Percentiles rank a stretch among this genome's conserved stretches.
Conservation (phyloP, 805 yeast genomes). For the Schwanniomyces yamadae region DNA sequence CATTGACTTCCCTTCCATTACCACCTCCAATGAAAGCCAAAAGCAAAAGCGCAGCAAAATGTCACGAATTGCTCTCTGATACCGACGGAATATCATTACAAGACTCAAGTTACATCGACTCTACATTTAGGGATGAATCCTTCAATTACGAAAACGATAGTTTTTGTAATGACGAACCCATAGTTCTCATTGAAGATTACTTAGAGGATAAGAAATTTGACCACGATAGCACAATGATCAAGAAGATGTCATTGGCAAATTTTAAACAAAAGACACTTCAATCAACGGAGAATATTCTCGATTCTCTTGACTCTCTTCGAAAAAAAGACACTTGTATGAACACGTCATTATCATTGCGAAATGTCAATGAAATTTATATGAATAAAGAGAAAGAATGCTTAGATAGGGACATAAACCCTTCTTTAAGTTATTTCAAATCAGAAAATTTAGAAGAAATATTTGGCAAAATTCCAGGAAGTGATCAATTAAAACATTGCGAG, state of each 20-base stretch:
- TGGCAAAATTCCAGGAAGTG: constrained; percentile 39
- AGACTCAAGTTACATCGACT: too few relatives aligned
- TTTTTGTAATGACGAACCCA: constrained; percentile 33
- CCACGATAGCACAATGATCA: constrained; percentile 3
- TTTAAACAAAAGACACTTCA: constrained; percentile 27
- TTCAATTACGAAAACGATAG: constrained; percentile 7
- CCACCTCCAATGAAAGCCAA: constrained; percentile 45
- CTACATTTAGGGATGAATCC: constrained; percentile 4
- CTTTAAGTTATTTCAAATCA: constrained; percentile 1
- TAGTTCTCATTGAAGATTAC: constrained; percentile 58
- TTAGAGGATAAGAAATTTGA: constrained; percentile 21
- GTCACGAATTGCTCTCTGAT: not conserved
- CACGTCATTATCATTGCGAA: too few relatives aligned
- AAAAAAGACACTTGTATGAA: too few relatives aligned
- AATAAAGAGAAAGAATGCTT: too few relatives aligned
- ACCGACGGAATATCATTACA: too few relatives aligned
- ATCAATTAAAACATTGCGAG: constrained; percentile 53
- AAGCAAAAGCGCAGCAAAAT: not conserved
- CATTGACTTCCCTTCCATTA: constrained; percentile 50
- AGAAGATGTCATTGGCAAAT: constrained; percentile 36
- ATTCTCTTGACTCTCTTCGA: too few relatives aligned
- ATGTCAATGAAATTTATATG: too few relatives aligned
- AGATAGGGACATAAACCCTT: too few relatives aligned
- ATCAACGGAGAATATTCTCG: not conserved
- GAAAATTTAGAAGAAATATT: constrained; percentile 37